Base-by-base conservation (phyloP, 805 yeast species). In the Pichia eremophila region DNA sequence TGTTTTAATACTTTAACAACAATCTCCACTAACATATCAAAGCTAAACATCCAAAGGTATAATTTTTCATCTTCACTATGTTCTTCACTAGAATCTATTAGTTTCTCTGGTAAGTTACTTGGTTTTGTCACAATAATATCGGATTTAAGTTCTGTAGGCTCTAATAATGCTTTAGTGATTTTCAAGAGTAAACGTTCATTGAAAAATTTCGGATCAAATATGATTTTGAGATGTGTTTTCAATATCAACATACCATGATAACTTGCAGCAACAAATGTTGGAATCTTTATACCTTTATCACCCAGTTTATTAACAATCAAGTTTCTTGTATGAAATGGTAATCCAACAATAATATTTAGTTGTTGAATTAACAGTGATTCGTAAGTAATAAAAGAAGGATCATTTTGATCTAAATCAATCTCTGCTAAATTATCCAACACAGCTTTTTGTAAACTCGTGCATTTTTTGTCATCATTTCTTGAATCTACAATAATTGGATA, bases 401-500 rank as follows among this genome's bases (percentile, higher is more conserved):
- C 57, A 4, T 29, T 12, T 11, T 43, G 10, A 0, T 62, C 51
- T 31, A 46, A 60, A 17, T 17, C 54, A 56, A 57, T 64, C 2
- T 19, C 39, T 3, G 63, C 58, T 25, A 90, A 58, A 38, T 75
- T 75, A 0, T 67, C 67, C 29, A 86, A 57, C 1, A 86, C 79
- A 0, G 79, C 66, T 1, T 57, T 51, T 58, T 90, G 98, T 40
- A 91, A 65, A 10, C 72, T 70, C 0, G 96, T 77, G 45, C 80
- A 77, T 25, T 74, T 75, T 18, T 63, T 57, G 39, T 70, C 66
- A 59, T 88, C 96, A 5, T 66, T 60, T 34, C 69, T 69, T 52
- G 70, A 71, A 31, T 70, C 77, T 9, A 88, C 84, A 36, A 87
- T 67, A 12, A 84, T 72, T 1, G 95, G 95, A 61, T 84, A 88